Percentiles rank a stretch among this genome's conserved stretches.
Conservation (phyloP, 1,284 basidiomycete genomes). For the Cutaneotrichosporon daszewskae region DNA sequence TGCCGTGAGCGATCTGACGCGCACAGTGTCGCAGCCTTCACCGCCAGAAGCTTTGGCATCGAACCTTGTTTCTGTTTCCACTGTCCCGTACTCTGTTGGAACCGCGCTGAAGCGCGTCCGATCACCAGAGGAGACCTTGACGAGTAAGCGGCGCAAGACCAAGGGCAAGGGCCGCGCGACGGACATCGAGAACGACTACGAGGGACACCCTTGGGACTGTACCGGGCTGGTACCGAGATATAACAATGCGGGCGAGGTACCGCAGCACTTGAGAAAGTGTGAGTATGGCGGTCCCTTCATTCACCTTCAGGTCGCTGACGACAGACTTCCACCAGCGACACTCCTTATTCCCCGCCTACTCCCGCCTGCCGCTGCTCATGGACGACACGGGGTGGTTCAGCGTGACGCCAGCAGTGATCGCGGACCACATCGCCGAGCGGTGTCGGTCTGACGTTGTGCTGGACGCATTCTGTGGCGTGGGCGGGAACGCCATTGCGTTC, state of each 20-base stretch:
- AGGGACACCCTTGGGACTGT: constrained; percentile 57
- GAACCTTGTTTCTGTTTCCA: too few relatives aligned
- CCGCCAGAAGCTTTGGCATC: too few relatives aligned
- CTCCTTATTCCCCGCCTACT: constrained; percentile 73
- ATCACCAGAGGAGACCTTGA: too few relatives aligned
- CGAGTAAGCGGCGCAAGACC: too few relatives aligned
- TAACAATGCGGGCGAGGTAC: constrained; percentile 59
- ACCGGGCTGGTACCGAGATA: constrained; percentile 67
- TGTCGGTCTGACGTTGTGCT: constrained; percentile 65
- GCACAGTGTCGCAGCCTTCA: too few relatives aligned
- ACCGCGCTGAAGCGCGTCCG: too few relatives aligned
- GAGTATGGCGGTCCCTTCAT: constrained; percentile 34
- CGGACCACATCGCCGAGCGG: constrained; percentile 82
- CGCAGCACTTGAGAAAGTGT: constrained; percentile 75
- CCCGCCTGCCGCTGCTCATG: constrained; percentile 52
- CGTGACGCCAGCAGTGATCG: constrained; percentile 88
- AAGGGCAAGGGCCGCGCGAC: too few relatives aligned
- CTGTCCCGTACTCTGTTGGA: too few relatives aligned
- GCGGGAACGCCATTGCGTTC: constrained; percentile 95
- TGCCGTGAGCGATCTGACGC: too few relatives aligned
- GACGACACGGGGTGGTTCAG: constrained; percentile 87
- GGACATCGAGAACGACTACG: too few relatives aligned
- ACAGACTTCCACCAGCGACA: constrained; percentile 79
- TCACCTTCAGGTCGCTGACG: neutral
- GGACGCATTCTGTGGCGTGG: constrained; percentile 96